Base-by-base conservation (phyloP, 495 filamentous ascomycete species). In the Opeltia flavorubescens region DNA sequence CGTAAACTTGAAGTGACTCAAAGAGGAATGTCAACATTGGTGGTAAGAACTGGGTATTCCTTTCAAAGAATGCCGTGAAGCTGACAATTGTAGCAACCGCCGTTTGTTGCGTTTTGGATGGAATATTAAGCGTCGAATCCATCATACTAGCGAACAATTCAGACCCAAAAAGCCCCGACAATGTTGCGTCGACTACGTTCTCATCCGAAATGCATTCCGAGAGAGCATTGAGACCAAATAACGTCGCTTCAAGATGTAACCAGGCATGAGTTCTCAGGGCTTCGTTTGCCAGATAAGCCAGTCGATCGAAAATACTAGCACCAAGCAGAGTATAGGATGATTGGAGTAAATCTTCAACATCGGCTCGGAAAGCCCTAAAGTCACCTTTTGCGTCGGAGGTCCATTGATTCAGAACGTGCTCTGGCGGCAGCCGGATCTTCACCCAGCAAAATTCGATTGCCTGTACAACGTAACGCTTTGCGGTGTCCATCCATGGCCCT, bases 1-100 rank as follows among this genome's bases (percentile, higher is more conserved):
- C 63, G 6, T 74, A 71, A 23, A 80, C 77, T 18, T 75, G 72
- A 27, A 94, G 66, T 1, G 84, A 82, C 34, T 71, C 71, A 56
- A 95, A 94, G 3, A 95, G 71, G 43, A 94, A 81, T 48, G 81
- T 87, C 25, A 98, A 66, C 2, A 84, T 81, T 47, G 75, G 62
- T 1, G 86, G 81, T 7, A 98, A 72, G 51, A 78, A 70, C 47
- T 80, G 68, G 17, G 76, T 67, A 55, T 86, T 75, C 24, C 77
- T 72, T 56, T 83, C 75, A 59, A 95, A 95, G 64, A 86, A 95
- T 30, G 78, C 73, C 27, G 80, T 75, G 62, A 91, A 95, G 40
- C 73, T 73, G 50, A 82, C 83, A 31, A 95, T 80, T 48, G 87
- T 68, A 46, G 77, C 74, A 30, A 95, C 74, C 20, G 85, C 72